Evolutionary conservation across 352 stramenopile species (phyloP), one percentile per base, ranked within the genome.

Genomic region (Globisporangium recalcitrans): DNA sequence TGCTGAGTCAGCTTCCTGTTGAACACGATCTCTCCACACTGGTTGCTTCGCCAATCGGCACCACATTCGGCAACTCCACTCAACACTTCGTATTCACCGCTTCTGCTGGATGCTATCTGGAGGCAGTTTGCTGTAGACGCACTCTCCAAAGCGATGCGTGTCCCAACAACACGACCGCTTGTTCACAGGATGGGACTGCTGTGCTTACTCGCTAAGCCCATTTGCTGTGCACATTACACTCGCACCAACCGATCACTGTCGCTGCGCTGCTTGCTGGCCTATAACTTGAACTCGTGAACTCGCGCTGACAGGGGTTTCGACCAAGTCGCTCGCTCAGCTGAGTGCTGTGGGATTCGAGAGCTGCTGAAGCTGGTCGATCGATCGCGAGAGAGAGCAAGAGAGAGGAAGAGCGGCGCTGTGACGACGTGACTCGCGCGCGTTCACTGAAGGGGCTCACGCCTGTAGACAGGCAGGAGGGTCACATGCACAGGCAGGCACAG

Each of bases 401-500:
- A 38, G 26, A 36, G 49, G 19, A 40, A 14, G 51, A 9, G 27
- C 51, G 51, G 51, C 51, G 51, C 51, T 56, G 29, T 42, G 3
- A 27, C 5, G 48, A 8, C 10, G 19, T 14, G 36, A 44, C 14
- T n/a, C 38, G 27, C 10, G 19, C 3, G 8, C 48, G 5, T 54
- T 54, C 24, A 38, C 7, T 19, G 0, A 31, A 21, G 48, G 19
- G 31, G 32, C 26, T 14, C 31, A 48, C 36, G 22, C 13, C 26
- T 21, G 21, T 40, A 19, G 3, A 31, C 27, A 48, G 27, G 13
- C 27, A 47, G 8, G 9, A 9, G 26, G 19, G 52, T 60, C 49
- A 60, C 16, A 48, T 44, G 26, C 13, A 66, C 9, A 60, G 22
- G 27, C 6, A 58, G 51, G 44, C 52, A 48, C n/a, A n/a, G n/a